Evolutionary conservation across 176 grass and related monocot genomes (phyloP), one percentile per base, ranked within the genome.

Genomic region (Carex cristatella): DNA sequence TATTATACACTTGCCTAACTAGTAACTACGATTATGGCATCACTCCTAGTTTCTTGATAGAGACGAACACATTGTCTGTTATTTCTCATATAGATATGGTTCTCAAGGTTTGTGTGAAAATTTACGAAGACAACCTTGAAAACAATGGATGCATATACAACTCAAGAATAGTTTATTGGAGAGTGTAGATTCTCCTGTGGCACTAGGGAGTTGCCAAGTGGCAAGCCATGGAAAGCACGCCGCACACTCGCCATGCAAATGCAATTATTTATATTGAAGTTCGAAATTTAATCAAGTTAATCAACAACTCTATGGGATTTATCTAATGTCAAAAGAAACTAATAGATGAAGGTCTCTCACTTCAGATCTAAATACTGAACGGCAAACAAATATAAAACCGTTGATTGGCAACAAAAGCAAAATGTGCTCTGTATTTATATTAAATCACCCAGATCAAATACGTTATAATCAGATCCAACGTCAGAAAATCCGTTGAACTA

Each of bases 361-460:
- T 83, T 83, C 63, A 83, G 63, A 83, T 83, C 81, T 83, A 67
- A 55, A 83, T 56, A 54, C 74, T 68, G 46, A 83, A 16, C 11
- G 15, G 46, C 70, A 83, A 6, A 82, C 7, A 67, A 30, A 64
- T 68, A 33, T 2, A 54, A 51, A 83, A 66, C 23, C 16, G 23
- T 53, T n/a, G 10, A 32, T 38, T 19, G 10, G 28, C 42, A 69
- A 16, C 42, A 4, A 65, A 33, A 67, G 32, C 42, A 83, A 53
- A 53, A 83, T 67, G 65, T 83, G 15, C 44, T 5, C 12, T 19
- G 44, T 12, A 66, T 55, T 53, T 51, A 55, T 68, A 6, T 48
- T 11, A 33, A 81, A 28, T 27, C 18, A 46, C 12, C 38, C 81
- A 83, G 81, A 83, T 83, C 81, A 66, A 64, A 15, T 9, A 48